These are phyloP conservation scores for Posidonia australis DNA, from an alignment of 106 monocot species.

Conservation along the genomic window DNA sequence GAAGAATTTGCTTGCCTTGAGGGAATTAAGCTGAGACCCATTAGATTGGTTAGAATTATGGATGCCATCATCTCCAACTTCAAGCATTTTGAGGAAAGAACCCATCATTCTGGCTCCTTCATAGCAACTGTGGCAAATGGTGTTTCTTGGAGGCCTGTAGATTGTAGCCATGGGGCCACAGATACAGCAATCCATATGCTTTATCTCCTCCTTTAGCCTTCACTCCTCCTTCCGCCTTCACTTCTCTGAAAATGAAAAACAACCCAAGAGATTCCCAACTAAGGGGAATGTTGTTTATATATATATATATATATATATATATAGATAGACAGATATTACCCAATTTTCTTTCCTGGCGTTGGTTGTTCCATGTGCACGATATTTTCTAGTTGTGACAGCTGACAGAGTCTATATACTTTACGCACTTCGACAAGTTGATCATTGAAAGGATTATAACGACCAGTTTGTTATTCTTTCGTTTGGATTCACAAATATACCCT, in stretches of 20 bases:
- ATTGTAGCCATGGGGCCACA: constrained; percentile 51
- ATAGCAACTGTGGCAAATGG: constrained; percentile 62
- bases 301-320: no score
- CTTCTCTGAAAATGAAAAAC: background rate
- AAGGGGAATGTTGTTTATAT: background rate
- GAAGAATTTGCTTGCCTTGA: constrained; percentile 28
- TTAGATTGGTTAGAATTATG: background rate
- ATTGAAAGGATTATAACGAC: no score
- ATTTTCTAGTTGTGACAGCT: no score
- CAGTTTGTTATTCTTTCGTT: no score
- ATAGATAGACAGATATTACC: no score
- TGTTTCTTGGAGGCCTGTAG: constrained; percentile 67
- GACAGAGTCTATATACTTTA: no score
- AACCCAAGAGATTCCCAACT: background rate
- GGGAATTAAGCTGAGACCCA: constrained; percentile 7
- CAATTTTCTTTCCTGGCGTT: no score
- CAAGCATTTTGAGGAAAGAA: constrained; percentile 30
- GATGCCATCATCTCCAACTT: background rate
- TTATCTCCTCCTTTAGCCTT: no score
- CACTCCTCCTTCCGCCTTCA: no score
- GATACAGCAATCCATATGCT: constrained; percentile 95
- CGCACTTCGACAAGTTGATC: no score
- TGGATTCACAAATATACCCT: no score
- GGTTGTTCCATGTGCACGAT: no score
- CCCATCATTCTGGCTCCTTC: constrained; percentile 58